A percentile compares a stretch with the other conserved stretches of the same genome.
Evolutionary conservation across 1,284 basidiomycete genomes (phyloP).

Genomic region (Ustilago trichophora): DNA sequence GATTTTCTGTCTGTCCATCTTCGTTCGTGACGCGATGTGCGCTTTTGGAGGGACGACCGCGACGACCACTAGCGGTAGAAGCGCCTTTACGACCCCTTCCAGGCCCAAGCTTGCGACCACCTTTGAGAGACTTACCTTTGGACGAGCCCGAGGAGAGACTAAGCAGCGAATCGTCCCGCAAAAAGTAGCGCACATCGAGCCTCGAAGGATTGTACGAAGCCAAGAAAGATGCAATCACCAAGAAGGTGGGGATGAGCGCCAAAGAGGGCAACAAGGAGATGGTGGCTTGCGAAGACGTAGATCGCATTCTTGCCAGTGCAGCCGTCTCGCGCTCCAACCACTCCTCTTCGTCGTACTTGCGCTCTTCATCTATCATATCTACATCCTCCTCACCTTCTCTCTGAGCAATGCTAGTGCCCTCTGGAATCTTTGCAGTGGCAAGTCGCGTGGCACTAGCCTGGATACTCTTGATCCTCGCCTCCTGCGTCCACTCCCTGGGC

Average conservation of each 20-base stretch:
- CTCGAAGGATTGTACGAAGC: constrained; percentile 86
- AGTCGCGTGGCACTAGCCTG: constrained; percentile 31
- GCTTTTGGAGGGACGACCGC: constrained; percentile 30
- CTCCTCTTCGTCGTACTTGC: constrained; percentile 42
- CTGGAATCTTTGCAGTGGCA: constrained; percentile 7
- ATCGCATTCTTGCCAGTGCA: constrained; percentile 8
- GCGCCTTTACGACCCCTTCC: constrained; percentile 31
- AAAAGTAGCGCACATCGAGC: constrained; percentile 72
- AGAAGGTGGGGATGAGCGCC: constrained; percentile 71
- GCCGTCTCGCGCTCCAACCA: constrained; percentile 31
- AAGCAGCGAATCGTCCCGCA: constrained; percentile 51
- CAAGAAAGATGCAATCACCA: constrained; percentile 82
- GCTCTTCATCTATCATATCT: constrained; percentile 36
- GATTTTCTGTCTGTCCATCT: constrained; percentile 38
- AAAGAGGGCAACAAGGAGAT: constrained; percentile 31
- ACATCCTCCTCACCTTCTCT: constrained; percentile 5
- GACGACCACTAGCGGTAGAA: constrained; percentile 8
- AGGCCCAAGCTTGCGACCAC: constrained; percentile 27
- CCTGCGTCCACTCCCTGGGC: constrained; percentile 52
- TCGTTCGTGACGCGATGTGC: constrained; percentile 24
- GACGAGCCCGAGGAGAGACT: constrained; percentile 28
- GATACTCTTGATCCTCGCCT: constrained; percentile 34
- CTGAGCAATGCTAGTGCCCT: background rate
- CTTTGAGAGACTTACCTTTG: constrained; percentile 35
- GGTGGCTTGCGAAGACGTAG: constrained; percentile 25